Conservation (phyloP, 2,329 filamentous ascomycete species). For the Talaromyces rugulosus region DNA sequence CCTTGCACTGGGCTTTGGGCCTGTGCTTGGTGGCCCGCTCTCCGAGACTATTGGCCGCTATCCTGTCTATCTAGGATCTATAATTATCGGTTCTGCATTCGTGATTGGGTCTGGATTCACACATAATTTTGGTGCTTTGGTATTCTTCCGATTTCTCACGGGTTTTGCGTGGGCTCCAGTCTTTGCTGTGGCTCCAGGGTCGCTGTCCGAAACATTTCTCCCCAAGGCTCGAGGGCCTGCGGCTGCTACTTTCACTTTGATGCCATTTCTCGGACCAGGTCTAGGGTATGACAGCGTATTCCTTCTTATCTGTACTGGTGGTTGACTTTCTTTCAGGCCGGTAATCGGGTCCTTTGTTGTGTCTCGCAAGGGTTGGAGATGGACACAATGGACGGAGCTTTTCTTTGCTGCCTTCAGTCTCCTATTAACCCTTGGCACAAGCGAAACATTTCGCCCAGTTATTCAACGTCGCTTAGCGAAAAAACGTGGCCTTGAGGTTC, state of each 20-base stretch:
- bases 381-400: conserved; percentile 66
- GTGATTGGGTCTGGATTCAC: conserved; percentile 1
- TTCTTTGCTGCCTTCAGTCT: conserved; percentile 35
- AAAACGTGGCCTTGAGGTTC: conserved; percentile 6
- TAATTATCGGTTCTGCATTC: conserved; percentile 11
- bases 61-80: conserved; percentile 17
- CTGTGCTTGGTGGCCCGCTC: conserved; percentile 19
- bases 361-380: conserved; percentile 15
- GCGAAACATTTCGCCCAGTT: conserved; percentile 18
- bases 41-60: conserved; percentile 21
- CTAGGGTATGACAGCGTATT: conserved; percentile 12
- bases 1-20: conserved; percentile 13
- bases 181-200: conserved; percentile 13
- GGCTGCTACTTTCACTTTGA: conserved; percentile 18
- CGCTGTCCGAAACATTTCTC: conserved; percentile 17
- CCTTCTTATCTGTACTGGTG: background rate
- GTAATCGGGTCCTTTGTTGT: conserved; percentile 21
- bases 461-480: conserved; percentile 14
- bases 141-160: conserved; percentile 21
- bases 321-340: conserved; percentile 14
- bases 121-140: conserved; percentile 23
- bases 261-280: conserved; percentile 20
- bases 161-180: conserved; percentile 20
- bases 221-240: conserved; percentile 16
- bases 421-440: conserved; percentile 8